These are phyloP conservation scores for Saccharomycopsis capsularis DNA, from an alignment of 805 yeast genomes.

Conservation along the genomic window DNA sequence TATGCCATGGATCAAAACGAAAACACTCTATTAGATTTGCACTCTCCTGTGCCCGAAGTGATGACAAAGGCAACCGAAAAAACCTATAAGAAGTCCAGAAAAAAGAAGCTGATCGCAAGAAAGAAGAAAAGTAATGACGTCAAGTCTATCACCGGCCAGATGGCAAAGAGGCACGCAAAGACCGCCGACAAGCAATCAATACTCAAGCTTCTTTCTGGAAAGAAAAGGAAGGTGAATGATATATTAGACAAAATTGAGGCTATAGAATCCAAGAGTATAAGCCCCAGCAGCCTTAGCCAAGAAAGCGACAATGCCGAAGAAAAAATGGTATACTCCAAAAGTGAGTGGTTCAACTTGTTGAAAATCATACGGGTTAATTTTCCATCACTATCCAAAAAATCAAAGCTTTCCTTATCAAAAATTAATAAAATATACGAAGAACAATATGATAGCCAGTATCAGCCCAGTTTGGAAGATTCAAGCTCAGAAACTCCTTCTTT, in stretches of 20 bases:
- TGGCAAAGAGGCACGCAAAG: slow-evolving; percentile 3
- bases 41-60: background rate
- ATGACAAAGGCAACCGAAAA: background rate
- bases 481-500: slow-evolving; percentile 1
- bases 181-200: slow-evolving; percentile 20
- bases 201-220: slow-evolving; percentile 28
- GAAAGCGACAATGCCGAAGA: background rate
- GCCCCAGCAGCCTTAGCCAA: background rate
- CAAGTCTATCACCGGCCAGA: slow-evolving; percentile 7
- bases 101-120: background rate
- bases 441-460: slow-evolving; percentile 11
- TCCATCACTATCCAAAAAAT: slow-evolving; percentile 26
- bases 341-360: slow-evolving; percentile 28
- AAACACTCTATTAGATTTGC: background rate
- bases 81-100: background rate
- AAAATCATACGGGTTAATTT: slow-evolving; percentile 24
- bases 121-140: background rate
- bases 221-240: slow-evolving; percentile 28
- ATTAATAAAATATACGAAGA: slow-evolving; percentile 24
- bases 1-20: too few relatives aligned
- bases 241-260: slow-evolving; percentile 24
- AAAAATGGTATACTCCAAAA: slow-evolving; percentile 25
- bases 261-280: background rate
- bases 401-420: slow-evolving; percentile 25
- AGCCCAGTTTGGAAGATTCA: background rate